phyloP scores from a whole-genome alignment of 371 early-diverging fungal species.

The Mortierella sp. region DNA sequence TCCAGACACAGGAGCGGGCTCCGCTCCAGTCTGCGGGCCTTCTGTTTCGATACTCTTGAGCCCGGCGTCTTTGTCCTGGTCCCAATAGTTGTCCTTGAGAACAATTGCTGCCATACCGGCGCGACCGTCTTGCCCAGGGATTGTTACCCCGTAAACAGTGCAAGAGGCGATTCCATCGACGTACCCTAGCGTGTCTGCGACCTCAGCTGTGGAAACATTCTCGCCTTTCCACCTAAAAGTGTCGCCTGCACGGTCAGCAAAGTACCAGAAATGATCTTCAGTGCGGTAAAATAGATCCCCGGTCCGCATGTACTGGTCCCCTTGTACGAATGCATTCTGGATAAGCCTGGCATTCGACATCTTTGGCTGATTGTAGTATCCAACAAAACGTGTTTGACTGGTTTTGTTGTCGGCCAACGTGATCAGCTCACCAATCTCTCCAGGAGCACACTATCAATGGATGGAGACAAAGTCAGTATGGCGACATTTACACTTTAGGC shows the following conservation, averaged over 20 bases:
- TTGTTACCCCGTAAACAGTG: conserved; percentile 72
- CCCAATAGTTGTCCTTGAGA: conserved; percentile 27
- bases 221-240: conserved; percentile 81
- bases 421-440: conserved; percentile 51
- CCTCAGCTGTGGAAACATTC: conserved; percentile 77
- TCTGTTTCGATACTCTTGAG: neutral
- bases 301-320: conserved; percentile 71
- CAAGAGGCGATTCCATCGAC: conserved; percentile 69
- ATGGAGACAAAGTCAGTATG: neutral
- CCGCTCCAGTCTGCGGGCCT: neutral
- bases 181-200: conserved; percentile 65
- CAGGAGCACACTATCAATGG: conserved; percentile 18
- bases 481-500: too few species aligned
- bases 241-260: conserved; percentile 82
- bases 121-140: conserved; percentile 72
- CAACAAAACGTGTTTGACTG: conserved; percentile 23
- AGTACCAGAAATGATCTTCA: conserved; percentile 69
- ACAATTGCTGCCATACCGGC: conserved; percentile 83
- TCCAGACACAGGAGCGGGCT: neutral
- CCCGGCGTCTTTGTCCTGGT: neutral
- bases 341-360: conserved; percentile 38
- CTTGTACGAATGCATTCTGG: conserved; percentile 46
- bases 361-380: conserved; percentile 50
- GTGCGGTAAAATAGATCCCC: conserved; percentile 73
- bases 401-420: conserved; percentile 39